phyloP scores from a whole-genome alignment of 148 eudicot genomes.

The Oxyria digyna region DNA sequence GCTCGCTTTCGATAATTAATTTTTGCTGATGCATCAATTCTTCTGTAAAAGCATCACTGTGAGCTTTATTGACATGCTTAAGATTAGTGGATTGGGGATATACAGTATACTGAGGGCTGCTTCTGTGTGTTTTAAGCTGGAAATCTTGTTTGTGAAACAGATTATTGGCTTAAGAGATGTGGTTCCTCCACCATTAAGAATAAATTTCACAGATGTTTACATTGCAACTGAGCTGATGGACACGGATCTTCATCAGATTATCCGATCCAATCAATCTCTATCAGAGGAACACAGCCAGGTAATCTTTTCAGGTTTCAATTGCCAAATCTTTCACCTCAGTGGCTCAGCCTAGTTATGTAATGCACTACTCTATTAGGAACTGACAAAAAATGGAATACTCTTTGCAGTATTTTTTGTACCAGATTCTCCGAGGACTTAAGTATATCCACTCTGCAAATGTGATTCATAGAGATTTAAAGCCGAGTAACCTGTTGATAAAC shows the following conservation, averaged over 20 bases:
- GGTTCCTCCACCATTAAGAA: conserved; percentile 65
- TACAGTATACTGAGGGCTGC: no score
- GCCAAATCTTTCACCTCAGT: neutral
- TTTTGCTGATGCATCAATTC: neutral
- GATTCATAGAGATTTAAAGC: conserved; percentile 81
- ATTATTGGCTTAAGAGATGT: conserved; percentile 66
- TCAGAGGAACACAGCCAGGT: conserved; percentile 98
- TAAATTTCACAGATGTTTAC: conserved; percentile 85
- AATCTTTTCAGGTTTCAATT: conserved; percentile 1
- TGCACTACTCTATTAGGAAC: neutral
- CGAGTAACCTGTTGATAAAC: conserved; percentile 68
- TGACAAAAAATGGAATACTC: neutral
- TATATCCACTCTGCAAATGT: conserved; percentile 81
- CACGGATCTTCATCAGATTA: conserved; percentile 95
- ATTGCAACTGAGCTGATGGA: conserved; percentile 85
- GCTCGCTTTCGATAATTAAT: neutral
- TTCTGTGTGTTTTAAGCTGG: neutral
- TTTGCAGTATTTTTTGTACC: conserved; percentile 86
- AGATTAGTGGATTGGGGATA: no score
- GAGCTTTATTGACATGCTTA: no score
- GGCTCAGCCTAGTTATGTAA: neutral
- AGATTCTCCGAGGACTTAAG: conserved; percentile 74
- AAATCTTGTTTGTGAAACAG: conserved; percentile 21
- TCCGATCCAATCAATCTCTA: conserved; percentile 68
- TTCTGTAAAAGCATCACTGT: no score